These are phyloP conservation scores for Aspergillus asperescens DNA, from an alignment of 495 filamentous ascomycete species.

Conservation along the genomic window DNA sequence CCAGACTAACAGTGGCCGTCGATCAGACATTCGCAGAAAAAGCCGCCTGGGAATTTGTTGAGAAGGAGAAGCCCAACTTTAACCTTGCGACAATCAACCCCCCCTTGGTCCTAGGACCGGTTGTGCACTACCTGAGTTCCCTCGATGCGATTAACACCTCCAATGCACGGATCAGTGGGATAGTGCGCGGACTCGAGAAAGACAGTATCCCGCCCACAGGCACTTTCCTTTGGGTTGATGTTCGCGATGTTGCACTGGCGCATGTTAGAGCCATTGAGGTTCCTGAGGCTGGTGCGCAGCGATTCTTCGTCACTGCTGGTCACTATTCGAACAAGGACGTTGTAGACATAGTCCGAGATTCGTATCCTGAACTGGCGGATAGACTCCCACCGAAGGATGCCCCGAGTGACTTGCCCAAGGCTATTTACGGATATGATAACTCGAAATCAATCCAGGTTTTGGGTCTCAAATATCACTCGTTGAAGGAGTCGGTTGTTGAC, in stretches of 20 bases:
- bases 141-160: conserved; percentile 66
- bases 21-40: conserved; percentile 53
- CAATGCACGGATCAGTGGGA: conserved; percentile 49
- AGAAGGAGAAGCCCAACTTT: conserved; percentile 74
- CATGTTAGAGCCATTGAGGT: conserved; percentile 68
- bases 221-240: conserved; percentile 59
- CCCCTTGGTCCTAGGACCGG: conserved; percentile 68
- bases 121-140: conserved; percentile 60
- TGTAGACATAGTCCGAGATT: conserved; percentile 56
- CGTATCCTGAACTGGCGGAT: conserved; percentile 59
- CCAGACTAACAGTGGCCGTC: conserved; percentile 5
- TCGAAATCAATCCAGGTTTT: conserved; percentile 50
- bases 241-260: conserved; percentile 64
- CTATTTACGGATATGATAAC: conserved; percentile 48
- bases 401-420: conserved; percentile 31
- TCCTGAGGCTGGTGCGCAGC: conserved; percentile 59
- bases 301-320: conserved; percentile 65
- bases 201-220: conserved; percentile 53
- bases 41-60: conserved; percentile 77
- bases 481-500: conserved; percentile 55
- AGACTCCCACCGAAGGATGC: conserved; percentile 51
- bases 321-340: conserved; percentile 62
- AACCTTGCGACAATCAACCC: conserved; percentile 66
- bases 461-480: conserved; percentile 50
- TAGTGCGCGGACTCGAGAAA: conserved; percentile 63